phyloP scores from a whole-genome alignment of 2,329 filamentous ascomycete species.

The Penicillium fuscoglaucum region DNA sequence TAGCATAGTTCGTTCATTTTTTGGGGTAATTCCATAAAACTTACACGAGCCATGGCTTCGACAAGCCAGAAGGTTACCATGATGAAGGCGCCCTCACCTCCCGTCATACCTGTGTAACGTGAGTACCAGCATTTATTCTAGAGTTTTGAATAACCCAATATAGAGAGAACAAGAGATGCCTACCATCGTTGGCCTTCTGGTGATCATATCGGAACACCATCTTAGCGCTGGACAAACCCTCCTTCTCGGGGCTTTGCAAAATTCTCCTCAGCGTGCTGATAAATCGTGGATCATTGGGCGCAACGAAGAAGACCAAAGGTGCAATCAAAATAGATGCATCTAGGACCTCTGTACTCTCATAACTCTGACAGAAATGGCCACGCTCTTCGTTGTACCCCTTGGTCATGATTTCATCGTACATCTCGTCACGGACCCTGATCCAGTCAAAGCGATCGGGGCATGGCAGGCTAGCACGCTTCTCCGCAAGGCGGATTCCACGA shows the following conservation, averaged over 20 bases:
- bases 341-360: constrained; percentile 67
- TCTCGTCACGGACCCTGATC: constrained; percentile 64
- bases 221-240: constrained; percentile 71
- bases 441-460: constrained; percentile 69
- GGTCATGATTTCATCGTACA: constrained; percentile 78
- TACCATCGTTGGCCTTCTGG: constrained; percentile 67
- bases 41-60: constrained; percentile 71
- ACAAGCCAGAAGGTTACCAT: constrained; percentile 86
- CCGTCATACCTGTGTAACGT: constrained; percentile 62
- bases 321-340: constrained; percentile 76
- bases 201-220: constrained; percentile 76
- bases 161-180: constrained; percentile 18
- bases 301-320: constrained; percentile 76
- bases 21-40: constrained; percentile 32
- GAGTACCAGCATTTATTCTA: constrained; percentile 18
- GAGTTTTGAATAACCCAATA: neutral
- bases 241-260: constrained; percentile 69
- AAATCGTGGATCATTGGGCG: constrained; percentile 75
- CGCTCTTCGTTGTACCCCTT: constrained; percentile 71
- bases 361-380: constrained; percentile 72
- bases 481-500: constrained; percentile 69
- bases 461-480: constrained; percentile 69
- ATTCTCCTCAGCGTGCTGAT: constrained; percentile 71
- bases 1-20: neutral
- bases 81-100: constrained; percentile 72